A percentile compares a stretch with the other conserved stretches of the same genome.
These are phyloP conservation scores for Monosporascus sp. DNA, from an alignment of 2,329 filamentous ascomycete genomes.

Conservation along the genomic window DNA sequence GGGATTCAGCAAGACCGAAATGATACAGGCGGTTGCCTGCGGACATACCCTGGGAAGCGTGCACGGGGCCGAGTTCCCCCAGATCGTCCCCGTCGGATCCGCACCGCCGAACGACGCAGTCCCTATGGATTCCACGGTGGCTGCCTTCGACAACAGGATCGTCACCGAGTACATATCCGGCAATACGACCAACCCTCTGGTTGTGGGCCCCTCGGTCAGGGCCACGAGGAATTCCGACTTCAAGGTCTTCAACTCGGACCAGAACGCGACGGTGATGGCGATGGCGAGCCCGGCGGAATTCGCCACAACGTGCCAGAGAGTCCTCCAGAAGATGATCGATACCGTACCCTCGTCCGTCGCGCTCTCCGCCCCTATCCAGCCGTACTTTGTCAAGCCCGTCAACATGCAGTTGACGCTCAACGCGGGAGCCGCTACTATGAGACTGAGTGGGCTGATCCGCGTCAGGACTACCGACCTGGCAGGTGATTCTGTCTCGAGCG, in stretches of 20 bases:
- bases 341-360: conserved; percentile 46
- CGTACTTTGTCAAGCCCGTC: conserved; percentile 57
- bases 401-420: conserved; percentile 50
- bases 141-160: conserved; percentile 51
- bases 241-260: conserved; percentile 50
- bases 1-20: conserved; percentile 51
- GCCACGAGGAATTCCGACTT: conserved; percentile 47
- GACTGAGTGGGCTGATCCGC: conserved; percentile 51
- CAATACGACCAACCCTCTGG: conserved; percentile 49
- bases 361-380: conserved; percentile 46
- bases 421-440: conserved; percentile 40
- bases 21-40: conserved; percentile 57
- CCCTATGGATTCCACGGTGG: conserved; percentile 42
- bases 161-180: conserved; percentile 52
- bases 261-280: conserved; percentile 48
- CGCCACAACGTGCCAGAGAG: conserved; percentile 40
- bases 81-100: conserved; percentile 42
- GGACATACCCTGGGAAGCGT: conserved; percentile 59
- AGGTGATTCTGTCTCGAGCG: conserved; percentile 35
- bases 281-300: conserved; percentile 42
- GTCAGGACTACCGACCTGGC: conserved; percentile 47
- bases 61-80: conserved; percentile 48
- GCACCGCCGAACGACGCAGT: conserved; percentile 37
- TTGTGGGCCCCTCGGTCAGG: conserved; percentile 43
- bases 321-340: conserved; percentile 59